Evolutionary conservation across 2,329 filamentous ascomycete genomes (phyloP).

Genomic region (Arthrobotrys sinensis): DNA sequence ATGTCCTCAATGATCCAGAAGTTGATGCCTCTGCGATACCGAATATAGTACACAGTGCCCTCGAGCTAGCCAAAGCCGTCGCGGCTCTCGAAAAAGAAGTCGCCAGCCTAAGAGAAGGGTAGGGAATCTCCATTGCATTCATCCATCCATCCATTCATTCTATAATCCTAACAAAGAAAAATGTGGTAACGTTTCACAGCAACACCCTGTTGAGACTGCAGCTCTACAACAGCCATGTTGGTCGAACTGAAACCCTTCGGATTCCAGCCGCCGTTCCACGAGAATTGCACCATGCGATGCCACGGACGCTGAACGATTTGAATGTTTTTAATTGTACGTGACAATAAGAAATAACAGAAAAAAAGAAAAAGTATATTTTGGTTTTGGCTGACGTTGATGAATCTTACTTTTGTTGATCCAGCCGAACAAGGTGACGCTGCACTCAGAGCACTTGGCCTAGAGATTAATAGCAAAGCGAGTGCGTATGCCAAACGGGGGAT

Average conservation of each 20-base stretch:
- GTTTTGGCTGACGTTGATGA: neutral
- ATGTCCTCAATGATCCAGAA: neutral
- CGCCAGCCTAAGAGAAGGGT: neutral
- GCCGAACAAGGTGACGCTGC: slow-evolving; percentile 4
- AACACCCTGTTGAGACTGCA: neutral
- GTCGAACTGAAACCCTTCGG: neutral
- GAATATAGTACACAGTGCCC: neutral
- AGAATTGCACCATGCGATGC: neutral
- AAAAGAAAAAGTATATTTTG: too few relatives aligned
- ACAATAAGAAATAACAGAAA: neutral
- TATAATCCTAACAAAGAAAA: neutral
- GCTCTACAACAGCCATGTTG: neutral
- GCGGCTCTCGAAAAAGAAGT: neutral
- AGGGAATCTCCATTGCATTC: neutral
- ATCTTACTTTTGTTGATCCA: neutral
- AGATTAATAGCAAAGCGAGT: neutral
- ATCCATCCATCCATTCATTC: neutral
- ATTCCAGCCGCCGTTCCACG: neutral
- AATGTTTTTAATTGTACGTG: slow-evolving; percentile 1
- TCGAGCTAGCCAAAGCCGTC: neutral
- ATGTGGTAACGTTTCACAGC: neutral
- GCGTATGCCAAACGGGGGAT: slow-evolving; percentile 3
- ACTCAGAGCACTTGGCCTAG: neutral
- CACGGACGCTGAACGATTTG: neutral
- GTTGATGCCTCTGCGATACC: neutral